phyloP scores from a whole-genome alignment of 768 basidiomycete species.

The Tricholoma terreum region DNA sequence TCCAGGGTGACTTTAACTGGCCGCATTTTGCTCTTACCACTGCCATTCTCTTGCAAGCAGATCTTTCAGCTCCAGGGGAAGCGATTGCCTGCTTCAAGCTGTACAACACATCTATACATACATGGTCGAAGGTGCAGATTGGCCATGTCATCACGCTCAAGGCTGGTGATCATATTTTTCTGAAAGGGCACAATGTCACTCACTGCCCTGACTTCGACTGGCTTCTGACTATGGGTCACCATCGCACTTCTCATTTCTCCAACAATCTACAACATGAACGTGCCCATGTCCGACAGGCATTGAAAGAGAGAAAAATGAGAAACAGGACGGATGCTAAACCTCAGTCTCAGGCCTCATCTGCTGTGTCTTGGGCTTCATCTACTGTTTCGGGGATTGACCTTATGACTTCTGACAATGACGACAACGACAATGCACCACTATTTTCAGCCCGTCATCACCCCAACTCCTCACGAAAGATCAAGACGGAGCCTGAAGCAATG shows the following conservation, averaged over 20 bases:
- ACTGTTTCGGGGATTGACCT: too few species aligned
- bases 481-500: too few species aligned
- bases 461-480: too few species aligned
- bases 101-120: neutral
- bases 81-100: neutral
- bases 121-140: neutral
- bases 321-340: neutral
- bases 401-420: too few species aligned
- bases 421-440: too few species aligned
- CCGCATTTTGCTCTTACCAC: neutral
- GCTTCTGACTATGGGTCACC: neutral
- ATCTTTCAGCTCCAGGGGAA: neutral
- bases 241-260: neutral
- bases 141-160: neutral
- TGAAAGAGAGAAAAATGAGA: neutral
- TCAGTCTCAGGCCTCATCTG: neutral
- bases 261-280: neutral
- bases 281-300: neutral
- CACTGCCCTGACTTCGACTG: neutral
- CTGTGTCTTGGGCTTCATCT: neutral
- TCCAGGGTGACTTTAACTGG: neutral
- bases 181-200: neutral
- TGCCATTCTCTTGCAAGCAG: neutral
- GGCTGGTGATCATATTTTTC: neutral
- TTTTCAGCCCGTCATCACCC: too few species aligned